Evolutionary conservation across 208 protist species (phyloP), one percentile per base, ranked within the genome.

Genomic region (Zelonia costaricensis): DNA sequence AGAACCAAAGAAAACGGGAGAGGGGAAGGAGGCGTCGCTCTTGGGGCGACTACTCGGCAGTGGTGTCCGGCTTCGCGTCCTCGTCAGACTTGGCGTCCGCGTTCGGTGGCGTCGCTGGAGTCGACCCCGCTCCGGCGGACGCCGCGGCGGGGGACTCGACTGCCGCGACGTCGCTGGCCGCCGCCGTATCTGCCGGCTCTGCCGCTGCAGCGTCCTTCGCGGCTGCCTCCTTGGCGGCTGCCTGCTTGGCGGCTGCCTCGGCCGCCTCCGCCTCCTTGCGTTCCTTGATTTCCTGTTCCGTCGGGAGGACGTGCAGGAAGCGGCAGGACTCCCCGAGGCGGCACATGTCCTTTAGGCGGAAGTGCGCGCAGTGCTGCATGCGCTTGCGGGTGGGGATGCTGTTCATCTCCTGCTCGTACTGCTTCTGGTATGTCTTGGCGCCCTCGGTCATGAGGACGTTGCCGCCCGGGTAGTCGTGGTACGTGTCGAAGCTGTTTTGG

Each of bases 291-390:
- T 75, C 74, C 49, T 78, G 58, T 4, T 76, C 46, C 15, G 74
- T 78, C 4, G 69, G 55, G 7, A 94, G 62, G n/a, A 94, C 85
- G 62, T 94, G 88, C 6, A 94, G 58, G 62, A 94, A 94, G 44
- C 79, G 77, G 66, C 88, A 94, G 20, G 67, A 74, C 33, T 74
- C 74, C 23, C 88, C 88, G 25, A 86, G 69, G 70, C 88, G 84
- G 56, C 88, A 94, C 67, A 94, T 74, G 47, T 84, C 65, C 65
- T 94, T 91, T 15, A 89, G 68, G 18, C 83, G 82, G 49, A 94
- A 94, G 69, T 94, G 88, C 13, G 88, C 88, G 44, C 88, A 94
- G 70, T 94, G 88, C 66, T 94, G 88, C 88, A 94, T 94, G 65
- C 78, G 74, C 48, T 90, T 89, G 15, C 78, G 77, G 12, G 58